Evolutionary conservation across 164 flowering plant species (phyloP), one percentile per base, ranked within the genome.

Genomic region (Cinnamomum micranthum): DNA sequence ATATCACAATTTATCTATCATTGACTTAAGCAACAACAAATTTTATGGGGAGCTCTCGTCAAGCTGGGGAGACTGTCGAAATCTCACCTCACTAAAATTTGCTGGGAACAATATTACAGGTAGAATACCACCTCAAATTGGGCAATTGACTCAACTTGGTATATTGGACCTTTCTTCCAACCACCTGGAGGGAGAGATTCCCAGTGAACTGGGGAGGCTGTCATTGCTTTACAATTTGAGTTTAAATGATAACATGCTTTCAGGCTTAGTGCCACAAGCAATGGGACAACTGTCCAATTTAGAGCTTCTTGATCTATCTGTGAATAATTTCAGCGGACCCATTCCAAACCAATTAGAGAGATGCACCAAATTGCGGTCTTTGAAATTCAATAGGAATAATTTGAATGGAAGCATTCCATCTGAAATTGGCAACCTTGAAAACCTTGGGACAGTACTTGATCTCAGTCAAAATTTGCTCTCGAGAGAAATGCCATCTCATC

Each of bases 241-340:
- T 12, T 27, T 65, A 15, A 27, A 11, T 11, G 31, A 28, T 28
- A 73, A 73, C 35, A 33, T 41, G 6, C 23, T 73, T 50, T 50
- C 51, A 2, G 75, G 75, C 15, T 24, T 33, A 22, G 22, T 73
- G 70, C 75, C 75, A 66, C 41, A 25, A 14, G n/a, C 28, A 25
- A 13, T 65, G 13, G 69, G 69, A 65, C 7, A 65, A 25, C 6
- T 27, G 33, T 65, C 69, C 69, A 65, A 65, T 65, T 28, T 27
- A 33, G 69, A 65, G 69, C 13, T 65, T 25, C 69, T 65, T 5
- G 69, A 65, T 14, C 41, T 65, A 14, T 65, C 69, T 13, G 19
- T 10, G 20, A 65, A 65, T 28, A 65, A 27, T 14, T 28, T 65
- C 33, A 65, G 69, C 2, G 69, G 41, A 12, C 10, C 41, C 7